These are phyloP conservation scores for Peronospora farinosa DNA, from an alignment of 352 stramenopile species.

Conservation along the genomic window DNA sequence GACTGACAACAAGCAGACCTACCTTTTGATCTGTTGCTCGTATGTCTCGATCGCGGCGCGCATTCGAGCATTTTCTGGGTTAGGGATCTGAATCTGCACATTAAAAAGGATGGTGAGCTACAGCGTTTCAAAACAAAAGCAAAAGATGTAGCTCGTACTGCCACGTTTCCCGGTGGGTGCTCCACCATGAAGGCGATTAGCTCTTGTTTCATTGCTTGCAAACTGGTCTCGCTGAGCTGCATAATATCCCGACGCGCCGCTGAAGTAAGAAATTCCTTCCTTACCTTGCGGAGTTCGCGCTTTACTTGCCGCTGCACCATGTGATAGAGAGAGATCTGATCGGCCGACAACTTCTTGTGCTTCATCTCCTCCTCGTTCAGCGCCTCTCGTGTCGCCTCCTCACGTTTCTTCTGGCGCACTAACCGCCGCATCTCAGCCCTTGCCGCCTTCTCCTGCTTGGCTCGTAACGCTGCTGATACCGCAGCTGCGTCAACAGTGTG, in stretches of 20 bases:
- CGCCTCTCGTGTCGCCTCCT: slow-evolving; percentile 39
- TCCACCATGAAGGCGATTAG: slow-evolving; percentile 54
- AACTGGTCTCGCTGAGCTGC: slow-evolving; percentile 56
- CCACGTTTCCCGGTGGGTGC: slow-evolving; percentile 38
- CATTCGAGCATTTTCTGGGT: slow-evolving; percentile 60
- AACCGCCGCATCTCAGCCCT: slow-evolving; percentile 39
- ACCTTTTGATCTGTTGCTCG: slow-evolving; percentile 40
- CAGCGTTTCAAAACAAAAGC: background rate
- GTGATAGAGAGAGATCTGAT: slow-evolving; percentile 57
- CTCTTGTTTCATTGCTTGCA: slow-evolving; percentile 59
- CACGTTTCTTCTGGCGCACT: slow-evolving; percentile 37
- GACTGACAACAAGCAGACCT: slow-evolving; percentile 1
- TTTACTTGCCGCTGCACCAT: slow-evolving; percentile 53
- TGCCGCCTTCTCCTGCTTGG: slow-evolving; percentile 46
- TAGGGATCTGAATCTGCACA: slow-evolving; percentile 37
- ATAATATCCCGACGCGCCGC: slow-evolving; percentile 54
- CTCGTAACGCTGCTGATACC: slow-evolving; percentile 36
- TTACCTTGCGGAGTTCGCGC: slow-evolving; percentile 59
- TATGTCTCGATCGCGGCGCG: slow-evolving; percentile 43
- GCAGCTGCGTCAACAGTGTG: slow-evolving; percentile 35
- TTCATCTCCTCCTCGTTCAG: slow-evolving; percentile 38
- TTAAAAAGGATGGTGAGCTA: slow-evolving; percentile 2
- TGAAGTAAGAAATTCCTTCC: slow-evolving; percentile 59
- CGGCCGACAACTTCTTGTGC: slow-evolving; percentile 33
- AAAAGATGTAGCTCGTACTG: slow-evolving; percentile 25